Conservation (phyloP, 768 basidiomycete genomes). For the Neoboletus brunneissimus region DNA sequence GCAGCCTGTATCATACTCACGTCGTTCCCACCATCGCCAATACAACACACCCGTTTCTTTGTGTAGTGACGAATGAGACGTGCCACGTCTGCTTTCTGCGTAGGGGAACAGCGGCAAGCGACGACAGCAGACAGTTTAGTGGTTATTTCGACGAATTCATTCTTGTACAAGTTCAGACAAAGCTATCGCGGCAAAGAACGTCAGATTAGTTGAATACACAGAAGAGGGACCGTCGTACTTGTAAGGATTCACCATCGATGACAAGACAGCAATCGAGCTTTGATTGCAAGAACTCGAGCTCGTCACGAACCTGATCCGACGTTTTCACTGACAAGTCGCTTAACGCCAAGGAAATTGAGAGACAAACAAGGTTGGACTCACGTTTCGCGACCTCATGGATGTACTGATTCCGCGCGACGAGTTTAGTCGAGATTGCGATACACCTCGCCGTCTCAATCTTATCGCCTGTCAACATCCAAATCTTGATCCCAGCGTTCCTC, state of each 20-base stretch:
- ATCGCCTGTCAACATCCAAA: slow-evolving; percentile 99
- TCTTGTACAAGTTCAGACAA: slow-evolving; percentile 85
- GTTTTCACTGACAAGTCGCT: slow-evolving; percentile 66
- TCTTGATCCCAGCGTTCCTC: slow-evolving; percentile 95
- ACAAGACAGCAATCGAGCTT: slow-evolving; percentile 98
- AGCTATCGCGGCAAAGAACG: slow-evolving; percentile 51
- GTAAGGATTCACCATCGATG: slow-evolving; percentile 95
- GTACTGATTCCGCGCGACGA: slow-evolving; percentile 94
- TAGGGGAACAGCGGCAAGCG: slow-evolving; percentile 96
- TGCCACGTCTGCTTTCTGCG: slow-evolving; percentile 98
- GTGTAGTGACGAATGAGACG: slow-evolving; percentile 87
- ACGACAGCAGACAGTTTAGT: slow-evolving; percentile 96
- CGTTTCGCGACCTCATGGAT: slow-evolving; percentile 95
- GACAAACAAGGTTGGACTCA: slow-evolving; percentile 30
- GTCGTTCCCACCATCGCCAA: slow-evolving; percentile 98
- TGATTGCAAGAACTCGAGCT: slow-evolving; percentile 90
- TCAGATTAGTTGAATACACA: neutral
- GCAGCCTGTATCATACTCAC: slow-evolving; percentile 99
- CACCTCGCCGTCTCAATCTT: slow-evolving; percentile 99
- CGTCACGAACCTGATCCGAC: slow-evolving; percentile 74
- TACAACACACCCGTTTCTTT: slow-evolving; percentile 95
- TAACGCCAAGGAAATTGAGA: neutral
- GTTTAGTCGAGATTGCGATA: slow-evolving; percentile 95
- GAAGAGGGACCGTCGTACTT: slow-evolving; percentile 46
- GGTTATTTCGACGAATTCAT: slow-evolving; percentile 93